Evolutionary conservation across 2,329 filamentous ascomycete species (phyloP).

Genomic region (Xylariaceae sp.): DNA sequence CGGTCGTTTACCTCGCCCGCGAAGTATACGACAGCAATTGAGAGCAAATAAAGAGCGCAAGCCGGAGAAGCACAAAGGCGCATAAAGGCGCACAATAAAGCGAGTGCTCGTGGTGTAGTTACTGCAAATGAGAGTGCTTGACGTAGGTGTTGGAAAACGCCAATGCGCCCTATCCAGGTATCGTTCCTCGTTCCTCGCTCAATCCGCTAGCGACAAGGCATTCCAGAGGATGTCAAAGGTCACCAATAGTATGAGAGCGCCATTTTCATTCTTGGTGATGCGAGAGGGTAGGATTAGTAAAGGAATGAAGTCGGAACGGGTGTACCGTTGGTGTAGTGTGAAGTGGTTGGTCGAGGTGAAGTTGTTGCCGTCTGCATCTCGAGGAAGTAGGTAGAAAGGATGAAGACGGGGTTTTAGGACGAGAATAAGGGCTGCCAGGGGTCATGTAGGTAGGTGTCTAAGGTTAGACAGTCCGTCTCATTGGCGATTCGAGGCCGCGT

Average conservation of each 20-base stretch:
- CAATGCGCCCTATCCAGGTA: conserved; percentile 13
- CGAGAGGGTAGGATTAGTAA: not conserved
- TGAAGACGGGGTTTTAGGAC: not conserved
- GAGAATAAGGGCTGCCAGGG: not conserved
- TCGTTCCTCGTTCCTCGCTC: conserved; percentile 18
- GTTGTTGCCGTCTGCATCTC: not conserved
- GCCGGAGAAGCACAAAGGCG: conserved; percentile 13
- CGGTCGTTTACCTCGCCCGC: conserved; percentile 45
- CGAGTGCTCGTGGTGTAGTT: not conserved
- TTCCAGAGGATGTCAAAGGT: conserved; percentile 20
- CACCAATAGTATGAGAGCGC: conserved; percentile 17
- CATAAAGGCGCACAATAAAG: conserved; percentile 10
- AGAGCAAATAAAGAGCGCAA: conserved; percentile 21
- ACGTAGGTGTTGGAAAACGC: conserved; percentile 1
- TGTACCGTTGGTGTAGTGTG: no score
- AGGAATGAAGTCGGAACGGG: conserved; percentile 10
- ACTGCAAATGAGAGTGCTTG: no score
- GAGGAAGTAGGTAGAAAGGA: not conserved
- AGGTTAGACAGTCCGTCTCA: not conserved
- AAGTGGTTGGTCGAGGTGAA: not conserved
- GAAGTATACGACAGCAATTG: conserved; percentile 41
- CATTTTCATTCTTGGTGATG: conserved; percentile 13
- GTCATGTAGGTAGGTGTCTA: not conserved
- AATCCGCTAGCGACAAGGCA: conserved; percentile 14
- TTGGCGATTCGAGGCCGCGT: not conserved